Evolutionary conservation across 768 basidiomycete species (phyloP).

Genomic region (Kwoniella newhampshirensis): DNA sequence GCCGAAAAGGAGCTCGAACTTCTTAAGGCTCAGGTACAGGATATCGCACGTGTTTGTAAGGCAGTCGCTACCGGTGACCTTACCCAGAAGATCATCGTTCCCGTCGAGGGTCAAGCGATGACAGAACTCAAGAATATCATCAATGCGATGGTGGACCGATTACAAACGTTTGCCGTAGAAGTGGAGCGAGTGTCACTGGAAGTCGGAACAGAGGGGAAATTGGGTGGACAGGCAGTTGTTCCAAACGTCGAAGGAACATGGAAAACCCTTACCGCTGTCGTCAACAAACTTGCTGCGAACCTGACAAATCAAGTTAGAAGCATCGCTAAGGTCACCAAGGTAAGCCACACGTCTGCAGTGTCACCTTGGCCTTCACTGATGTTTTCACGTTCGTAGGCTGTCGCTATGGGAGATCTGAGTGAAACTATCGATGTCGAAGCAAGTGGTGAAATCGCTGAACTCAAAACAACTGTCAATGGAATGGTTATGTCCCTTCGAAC

Average conservation of each 20-base stretch:
- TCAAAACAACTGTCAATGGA: conserved; percentile 85
- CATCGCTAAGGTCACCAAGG: conserved; percentile 89
- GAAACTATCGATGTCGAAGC: conserved; percentile 88
- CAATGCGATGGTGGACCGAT: conserved; percentile 61
- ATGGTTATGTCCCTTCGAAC: conserved; percentile 85
- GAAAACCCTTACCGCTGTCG: conserved; percentile 83
- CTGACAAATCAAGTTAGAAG: conserved; percentile 64
- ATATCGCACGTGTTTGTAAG: conserved; percentile 76
- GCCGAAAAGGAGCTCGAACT: conserved; percentile 66
- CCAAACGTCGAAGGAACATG: conserved; percentile 91
- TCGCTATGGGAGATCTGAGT: conserved; percentile 79
- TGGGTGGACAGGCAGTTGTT: conserved; percentile 87
- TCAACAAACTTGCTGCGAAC: conserved; percentile 62
- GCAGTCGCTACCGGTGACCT: conserved; percentile 74
- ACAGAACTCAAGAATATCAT: conserved; percentile 67
- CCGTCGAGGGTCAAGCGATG: conserved; percentile 76
- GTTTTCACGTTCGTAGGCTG: too few relatives aligned
- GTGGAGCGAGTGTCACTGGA: conserved; percentile 72
- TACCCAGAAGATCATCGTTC: conserved; percentile 75
- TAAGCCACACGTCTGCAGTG: conserved; percentile 13
- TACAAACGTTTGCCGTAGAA: conserved; percentile 86
- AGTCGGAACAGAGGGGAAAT: conserved; percentile 61
- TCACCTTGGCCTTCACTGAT: neutral
- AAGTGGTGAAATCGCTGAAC: conserved; percentile 87
- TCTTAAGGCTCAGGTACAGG: conserved; percentile 79